phyloP scores from a whole-genome alignment of 305 asterid genomes.

The Rubia peregrina region DNA sequence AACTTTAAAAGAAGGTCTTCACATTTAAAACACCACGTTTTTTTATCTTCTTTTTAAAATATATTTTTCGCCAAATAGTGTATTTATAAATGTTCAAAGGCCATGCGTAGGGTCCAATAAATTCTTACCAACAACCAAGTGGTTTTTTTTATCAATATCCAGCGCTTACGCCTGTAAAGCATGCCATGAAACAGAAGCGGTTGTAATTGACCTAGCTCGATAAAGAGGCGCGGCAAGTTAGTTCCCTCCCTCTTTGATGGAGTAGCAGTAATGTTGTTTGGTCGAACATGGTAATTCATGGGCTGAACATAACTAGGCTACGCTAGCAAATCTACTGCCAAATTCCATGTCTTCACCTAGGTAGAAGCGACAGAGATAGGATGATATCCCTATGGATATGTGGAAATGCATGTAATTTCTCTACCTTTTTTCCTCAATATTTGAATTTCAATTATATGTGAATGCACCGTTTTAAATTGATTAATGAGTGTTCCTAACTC shows the following conservation, averaged over 20 bases:
- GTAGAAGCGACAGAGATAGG: slow-evolving; percentile 82
- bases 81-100: slow-evolving; percentile 50
- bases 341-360: slow-evolving; percentile 35
- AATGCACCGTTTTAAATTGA: background rate
- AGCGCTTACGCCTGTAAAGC: slow-evolving; percentile 42
- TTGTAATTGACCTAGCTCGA: slow-evolving; percentile 92
- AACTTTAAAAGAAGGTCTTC: background rate
- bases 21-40: background rate
- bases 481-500: background rate
- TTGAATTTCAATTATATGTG: background rate
- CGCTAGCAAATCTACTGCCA: slow-evolving; percentile 19
- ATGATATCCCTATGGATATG: slow-evolving; percentile 32
- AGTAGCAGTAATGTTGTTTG: too few relatives aligned
- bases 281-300: slow-evolving; percentile 22
- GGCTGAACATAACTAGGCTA: slow-evolving; percentile 48
- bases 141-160: slow-evolving; percentile 41
- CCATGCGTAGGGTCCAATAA: slow-evolving; percentile 83
- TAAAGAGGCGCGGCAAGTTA: slow-evolving; percentile 85
- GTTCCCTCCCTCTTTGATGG: slow-evolving; percentile 17
- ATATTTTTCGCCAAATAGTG: slow-evolving; percentile 22
- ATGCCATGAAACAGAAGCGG: slow-evolving; percentile 66
- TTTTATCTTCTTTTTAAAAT: slow-evolving; percentile 9
- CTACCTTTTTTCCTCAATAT: background rate
- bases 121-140: slow-evolving; percentile 44
- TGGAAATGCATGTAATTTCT: slow-evolving; percentile 42